Base-by-base conservation (phyloP, 2,329 filamentous ascomycete genomes). In the Torrubiella hemipterigena region DNA sequence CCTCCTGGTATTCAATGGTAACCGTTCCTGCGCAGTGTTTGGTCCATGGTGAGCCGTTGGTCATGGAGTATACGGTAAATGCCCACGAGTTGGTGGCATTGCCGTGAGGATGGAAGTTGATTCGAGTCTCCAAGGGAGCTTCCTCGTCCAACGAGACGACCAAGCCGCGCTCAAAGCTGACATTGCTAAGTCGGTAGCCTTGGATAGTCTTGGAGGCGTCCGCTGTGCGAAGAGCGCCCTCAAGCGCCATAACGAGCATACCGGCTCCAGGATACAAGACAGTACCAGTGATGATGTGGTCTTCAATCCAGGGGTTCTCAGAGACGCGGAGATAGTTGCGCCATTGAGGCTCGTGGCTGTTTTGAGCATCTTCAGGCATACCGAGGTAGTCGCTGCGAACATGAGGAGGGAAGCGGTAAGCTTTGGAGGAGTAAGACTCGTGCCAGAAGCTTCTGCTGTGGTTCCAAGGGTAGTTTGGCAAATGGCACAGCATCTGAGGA, bases 321-420 rank as follows among this genome's bases (percentile, higher is more conserved):
- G 30, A 38, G 2, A 44, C 10, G 3, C 41, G 36, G 9, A 29
- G 3, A 63, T 35, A 61, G 59, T 64, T 7, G 44, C 41, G 33
- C 43, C 43, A 50, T 2, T 34, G 36, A 8, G 43, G 40, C 27
- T 44, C 40, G 3, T 44, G 37, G 8, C 33, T 31, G 14, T 42
- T 44, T 14, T 34, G 39, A 11, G 40, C 40, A 3, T 34, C 33
- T 3, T 44, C 43, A 0, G 38, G 42, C 2, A 45, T 34, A 3
- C 60, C 60, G 3, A 63, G 41, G 1, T 66, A 42, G 34, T 64
- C 58, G 24, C 60, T 53, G 0, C 52, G 45, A 0, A 50, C 42
- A 29, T 51, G 46, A 27, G 39, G 39, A 7, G 52, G 44, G 29
- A 50, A 40, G 6, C 52, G 45, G 32, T 51, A 45, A 13, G 49